phyloP scores from a whole-genome alignment of 73 alveolate genomes.

The Symbiodinium natans region DNA sequence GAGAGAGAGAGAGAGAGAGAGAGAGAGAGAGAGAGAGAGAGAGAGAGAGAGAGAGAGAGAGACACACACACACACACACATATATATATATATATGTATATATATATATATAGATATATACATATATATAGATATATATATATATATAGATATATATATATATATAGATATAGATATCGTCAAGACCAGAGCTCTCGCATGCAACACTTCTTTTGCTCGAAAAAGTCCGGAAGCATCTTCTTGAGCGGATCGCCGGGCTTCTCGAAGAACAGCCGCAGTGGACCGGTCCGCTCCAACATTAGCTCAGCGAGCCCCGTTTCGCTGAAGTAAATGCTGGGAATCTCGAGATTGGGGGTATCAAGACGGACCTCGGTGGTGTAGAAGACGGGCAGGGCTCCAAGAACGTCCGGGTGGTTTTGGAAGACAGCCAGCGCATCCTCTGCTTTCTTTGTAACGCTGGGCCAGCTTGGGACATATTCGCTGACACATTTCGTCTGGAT shows the following conservation, averaged over 20 bases:
- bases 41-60: too few relatives aligned
- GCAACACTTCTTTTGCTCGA: too few relatives aligned
- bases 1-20: too few relatives aligned
- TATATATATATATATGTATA: too few relatives aligned
- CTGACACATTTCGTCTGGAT: neutral
- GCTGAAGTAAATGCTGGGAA: neutral
- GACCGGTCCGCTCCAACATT: neutral
- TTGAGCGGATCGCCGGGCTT: neutral
- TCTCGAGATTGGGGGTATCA: neutral
- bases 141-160: too few relatives aligned
- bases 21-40: too few relatives aligned
- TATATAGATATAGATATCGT: too few relatives aligned
- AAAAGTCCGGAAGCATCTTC: neutral
- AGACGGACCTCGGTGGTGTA: neutral
- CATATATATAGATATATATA: too few relatives aligned
- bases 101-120: too few relatives aligned
- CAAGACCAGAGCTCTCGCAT: too few relatives aligned
- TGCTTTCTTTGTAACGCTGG: neutral
- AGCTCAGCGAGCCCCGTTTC: neutral
- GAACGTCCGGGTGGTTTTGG: neutral
- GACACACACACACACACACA: too few relatives aligned
- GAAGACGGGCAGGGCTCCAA: neutral
- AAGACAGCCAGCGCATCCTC: neutral
- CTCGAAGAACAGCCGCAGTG: slow-evolving; percentile 7
- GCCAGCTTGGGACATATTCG: neutral